These are phyloP conservation scores for Aspergillus spinulosporus DNA, from an alignment of 2,329 filamentous ascomycete species.

Conservation along the genomic window DNA sequence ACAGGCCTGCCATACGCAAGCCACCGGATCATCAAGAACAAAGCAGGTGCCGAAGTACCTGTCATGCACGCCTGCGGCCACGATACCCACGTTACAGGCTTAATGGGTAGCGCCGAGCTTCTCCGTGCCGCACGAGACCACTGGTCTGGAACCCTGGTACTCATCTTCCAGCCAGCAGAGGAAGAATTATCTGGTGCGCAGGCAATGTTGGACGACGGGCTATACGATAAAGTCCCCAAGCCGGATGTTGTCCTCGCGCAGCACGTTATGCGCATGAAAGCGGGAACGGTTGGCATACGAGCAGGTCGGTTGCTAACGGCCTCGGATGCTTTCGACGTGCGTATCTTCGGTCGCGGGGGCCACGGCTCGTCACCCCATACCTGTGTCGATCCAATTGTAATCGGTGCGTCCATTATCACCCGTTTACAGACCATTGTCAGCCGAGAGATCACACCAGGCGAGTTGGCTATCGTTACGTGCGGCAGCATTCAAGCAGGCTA, in stretches of 20 bases:
- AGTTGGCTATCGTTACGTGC: slow-evolving; percentile 49
- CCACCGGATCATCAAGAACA: slow-evolving; percentile 44
- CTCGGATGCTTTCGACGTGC: slow-evolving; percentile 40
- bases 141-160: slow-evolving; percentile 62
- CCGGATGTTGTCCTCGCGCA: slow-evolving; percentile 59
- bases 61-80: slow-evolving; percentile 72
- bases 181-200: slow-evolving; percentile 60
- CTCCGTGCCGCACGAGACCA: slow-evolving; percentile 43
- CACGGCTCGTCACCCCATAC: slow-evolving; percentile 48
- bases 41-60: slow-evolving; percentile 51
- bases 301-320: slow-evolving; percentile 38
- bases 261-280: slow-evolving; percentile 51
- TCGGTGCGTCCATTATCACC: slow-evolving; percentile 46
- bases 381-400: slow-evolving; percentile 50
- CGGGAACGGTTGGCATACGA: slow-evolving; percentile 37
- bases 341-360: slow-evolving; percentile 45
- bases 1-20: slow-evolving; percentile 60
- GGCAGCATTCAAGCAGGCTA: slow-evolving; percentile 47
- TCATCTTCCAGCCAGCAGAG: slow-evolving; percentile 65
- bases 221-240: slow-evolving; percentile 56
- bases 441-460: slow-evolving; percentile 40
- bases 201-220: slow-evolving; percentile 58
- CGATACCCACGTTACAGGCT: slow-evolving; percentile 62
- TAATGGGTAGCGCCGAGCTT: slow-evolving; percentile 57
- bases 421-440: slow-evolving; percentile 44